A percentile compares a stretch with the other conserved stretches of the same genome.
Conservation (phyloP, 495 filamentous ascomycete species). For the Xylaria bambusicola region DNA sequence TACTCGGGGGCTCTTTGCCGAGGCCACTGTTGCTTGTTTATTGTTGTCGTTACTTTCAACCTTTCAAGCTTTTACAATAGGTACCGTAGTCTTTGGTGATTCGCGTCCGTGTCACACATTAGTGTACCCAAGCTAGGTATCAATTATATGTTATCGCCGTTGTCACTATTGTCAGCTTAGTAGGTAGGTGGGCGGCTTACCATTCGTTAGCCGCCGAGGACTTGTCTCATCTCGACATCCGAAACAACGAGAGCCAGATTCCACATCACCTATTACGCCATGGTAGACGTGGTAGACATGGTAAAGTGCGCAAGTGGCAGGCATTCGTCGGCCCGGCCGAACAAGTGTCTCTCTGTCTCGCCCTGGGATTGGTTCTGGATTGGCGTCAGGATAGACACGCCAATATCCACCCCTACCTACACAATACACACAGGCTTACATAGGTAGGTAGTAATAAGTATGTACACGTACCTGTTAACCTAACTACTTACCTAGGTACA, state of each 20-base stretch:
- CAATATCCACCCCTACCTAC: not conserved
- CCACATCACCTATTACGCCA: slow-evolving; percentile 6
- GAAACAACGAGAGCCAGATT: slow-evolving; percentile 25
- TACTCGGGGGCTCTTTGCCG: not conserved
- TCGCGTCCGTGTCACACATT: not conserved
- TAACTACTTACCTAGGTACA: not conserved
- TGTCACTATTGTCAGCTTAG: slow-evolving; percentile 9
- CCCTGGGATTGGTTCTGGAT: not conserved
- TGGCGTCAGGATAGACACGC: not conserved
- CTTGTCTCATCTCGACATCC: slow-evolving; percentile 27
- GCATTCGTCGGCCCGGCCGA: slow-evolving; percentile 3
- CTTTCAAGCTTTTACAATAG: too few relatives aligned
- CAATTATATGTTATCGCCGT: too few relatives aligned
- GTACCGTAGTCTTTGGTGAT: not conserved
- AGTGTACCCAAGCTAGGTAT: too few relatives aligned
- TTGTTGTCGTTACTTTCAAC: too few relatives aligned
- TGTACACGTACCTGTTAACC: too few relatives aligned
- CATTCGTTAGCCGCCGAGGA: slow-evolving; percentile 29
- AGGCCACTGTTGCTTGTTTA: not conserved
- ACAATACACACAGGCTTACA: too few relatives aligned
- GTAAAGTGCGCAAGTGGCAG: too few relatives aligned
- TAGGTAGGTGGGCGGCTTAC: too few relatives aligned
- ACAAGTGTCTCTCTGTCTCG: not conserved
- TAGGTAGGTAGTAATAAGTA: too few relatives aligned
- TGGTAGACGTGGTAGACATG: not conserved